These are phyloP conservation scores for Excoecaria agallocha DNA, from an alignment of 345 rosid genomes.

Conservation along the genomic window DNA sequence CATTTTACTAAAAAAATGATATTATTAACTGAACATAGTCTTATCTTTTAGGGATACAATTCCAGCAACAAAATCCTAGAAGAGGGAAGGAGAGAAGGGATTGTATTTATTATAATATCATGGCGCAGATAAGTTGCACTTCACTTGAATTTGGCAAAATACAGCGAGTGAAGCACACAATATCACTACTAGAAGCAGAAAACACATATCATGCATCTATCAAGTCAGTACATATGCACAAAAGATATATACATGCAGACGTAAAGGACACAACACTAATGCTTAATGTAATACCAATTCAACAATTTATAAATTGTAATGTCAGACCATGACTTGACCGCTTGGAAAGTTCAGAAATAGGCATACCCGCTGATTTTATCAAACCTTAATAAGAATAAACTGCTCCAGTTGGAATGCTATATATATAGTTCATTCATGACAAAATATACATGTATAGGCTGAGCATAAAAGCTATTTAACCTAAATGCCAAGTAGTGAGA, in stretches of 20 bases:
- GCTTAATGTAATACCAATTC: too few species aligned
- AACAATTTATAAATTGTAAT: background rate
- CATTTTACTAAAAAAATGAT: too few species aligned
- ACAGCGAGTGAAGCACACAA: background rate
- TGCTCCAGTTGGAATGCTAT: background rate
- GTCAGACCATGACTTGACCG: background rate
- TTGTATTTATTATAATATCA: background rate
- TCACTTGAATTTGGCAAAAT: background rate
- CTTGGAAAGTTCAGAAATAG: background rate
- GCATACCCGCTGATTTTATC: background rate
- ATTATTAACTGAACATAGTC: background rate
- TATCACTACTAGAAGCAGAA: background rate
- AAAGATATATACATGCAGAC: too few species aligned
- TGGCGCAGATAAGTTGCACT: background rate
- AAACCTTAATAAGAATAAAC: background rate
- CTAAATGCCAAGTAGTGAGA: background rate
- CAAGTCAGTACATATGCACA: background rate
- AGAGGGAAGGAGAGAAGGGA: background rate
- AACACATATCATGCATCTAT: background rate
- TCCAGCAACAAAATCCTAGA: background rate
- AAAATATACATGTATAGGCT: background rate
- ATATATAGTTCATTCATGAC: background rate
- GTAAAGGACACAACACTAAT: background rate
- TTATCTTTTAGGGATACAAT: too few species aligned
- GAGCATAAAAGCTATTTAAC: background rate